phyloP scores from a whole-genome alignment of 2,329 filamentous ascomycete genomes.

The Pseudohalonectria lignicola region DNA sequence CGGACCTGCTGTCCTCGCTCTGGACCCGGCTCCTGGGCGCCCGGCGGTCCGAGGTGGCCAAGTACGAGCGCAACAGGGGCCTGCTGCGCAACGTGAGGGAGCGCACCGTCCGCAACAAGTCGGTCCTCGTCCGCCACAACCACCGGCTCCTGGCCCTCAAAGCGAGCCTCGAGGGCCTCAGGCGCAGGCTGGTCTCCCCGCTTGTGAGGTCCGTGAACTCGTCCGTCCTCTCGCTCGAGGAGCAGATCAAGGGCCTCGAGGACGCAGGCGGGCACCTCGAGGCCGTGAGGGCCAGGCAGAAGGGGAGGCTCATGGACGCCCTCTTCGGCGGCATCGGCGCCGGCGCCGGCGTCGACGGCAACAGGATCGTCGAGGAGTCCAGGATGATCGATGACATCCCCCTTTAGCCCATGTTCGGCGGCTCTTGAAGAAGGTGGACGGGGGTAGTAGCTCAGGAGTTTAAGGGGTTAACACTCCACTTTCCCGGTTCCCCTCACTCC shows the following conservation, averaged over 20 bases:
- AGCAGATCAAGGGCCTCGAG: slow-evolving; percentile 75
- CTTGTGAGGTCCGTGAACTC: slow-evolving; percentile 60
- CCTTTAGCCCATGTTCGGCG: too few species aligned
- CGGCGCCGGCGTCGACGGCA: too few species aligned
- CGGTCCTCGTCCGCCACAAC: slow-evolving; percentile 77
- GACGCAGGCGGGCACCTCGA: slow-evolving; percentile 71
- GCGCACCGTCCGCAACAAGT: slow-evolving; percentile 80
- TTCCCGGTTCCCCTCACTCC: too few species aligned
- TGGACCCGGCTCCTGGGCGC: slow-evolving; percentile 80
- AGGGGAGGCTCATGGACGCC: slow-evolving; percentile 71
- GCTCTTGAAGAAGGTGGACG: too few species aligned
- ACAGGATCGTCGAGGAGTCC: too few species aligned
- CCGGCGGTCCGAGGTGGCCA: slow-evolving; percentile 63
- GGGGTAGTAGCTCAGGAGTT: too few species aligned
- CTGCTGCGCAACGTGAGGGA: slow-evolving; percentile 69
- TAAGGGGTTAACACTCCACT: too few species aligned
- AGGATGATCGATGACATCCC: too few species aligned
- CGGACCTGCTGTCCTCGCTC: slow-evolving; percentile 69
- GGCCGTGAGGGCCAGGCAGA: slow-evolving; percentile 66
- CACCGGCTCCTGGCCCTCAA: slow-evolving; percentile 74
- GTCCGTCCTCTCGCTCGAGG: slow-evolving; percentile 65
- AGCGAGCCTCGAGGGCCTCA: slow-evolving; percentile 73
- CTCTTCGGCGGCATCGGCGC: slow-evolving; percentile 46
- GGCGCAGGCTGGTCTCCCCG: slow-evolving; percentile 74
- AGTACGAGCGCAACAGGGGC: slow-evolving; percentile 83